phyloP scores from a whole-genome alignment of 805 yeast species.

The Lipomyces yamanashiensis region DNA sequence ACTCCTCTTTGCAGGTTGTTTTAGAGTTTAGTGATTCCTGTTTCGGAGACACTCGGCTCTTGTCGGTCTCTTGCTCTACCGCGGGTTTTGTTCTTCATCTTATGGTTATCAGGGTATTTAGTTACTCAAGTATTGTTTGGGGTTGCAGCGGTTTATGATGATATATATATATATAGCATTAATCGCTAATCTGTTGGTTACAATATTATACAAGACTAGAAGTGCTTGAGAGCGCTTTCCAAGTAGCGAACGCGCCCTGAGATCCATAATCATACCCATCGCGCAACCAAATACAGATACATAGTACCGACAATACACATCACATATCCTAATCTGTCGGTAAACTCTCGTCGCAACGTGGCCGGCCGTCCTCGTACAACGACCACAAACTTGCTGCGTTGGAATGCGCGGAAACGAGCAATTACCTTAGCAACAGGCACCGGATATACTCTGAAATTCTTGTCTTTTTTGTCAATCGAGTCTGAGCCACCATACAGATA shows the following conservation, averaged over 20 bases:
- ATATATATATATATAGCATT: too few relatives aligned
- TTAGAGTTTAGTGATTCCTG: too few relatives aligned
- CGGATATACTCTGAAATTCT: constrained; percentile 13
- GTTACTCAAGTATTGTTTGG: too few relatives aligned
- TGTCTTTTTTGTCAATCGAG: constrained; percentile 4
- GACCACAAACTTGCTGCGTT: constrained; percentile 12
- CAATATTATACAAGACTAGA: too few relatives aligned
- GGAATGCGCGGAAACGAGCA: background rate
- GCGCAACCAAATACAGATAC: constrained; percentile 23
- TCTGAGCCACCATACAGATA: constrained; percentile 12
- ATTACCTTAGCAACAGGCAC: constrained; percentile 6
- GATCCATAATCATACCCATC: background rate
- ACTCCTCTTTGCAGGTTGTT: too few relatives aligned
- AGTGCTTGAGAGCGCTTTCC: too few relatives aligned
- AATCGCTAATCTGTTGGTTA: too few relatives aligned
- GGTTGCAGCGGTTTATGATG: too few relatives aligned
- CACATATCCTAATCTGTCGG: constrained; percentile 11
- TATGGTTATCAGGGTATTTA: too few relatives aligned
- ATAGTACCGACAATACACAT: constrained; percentile 22
- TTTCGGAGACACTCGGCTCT: too few relatives aligned
- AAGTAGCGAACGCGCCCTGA: background rate
- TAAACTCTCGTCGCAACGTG: constrained; percentile 24
- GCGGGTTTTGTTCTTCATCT: too few relatives aligned
- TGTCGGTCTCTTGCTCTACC: too few relatives aligned
- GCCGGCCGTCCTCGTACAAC: constrained; percentile 24